Base-by-base conservation (phyloP, 1,139 yeast genomes). In the Tardiomyces depauwii region DNA sequence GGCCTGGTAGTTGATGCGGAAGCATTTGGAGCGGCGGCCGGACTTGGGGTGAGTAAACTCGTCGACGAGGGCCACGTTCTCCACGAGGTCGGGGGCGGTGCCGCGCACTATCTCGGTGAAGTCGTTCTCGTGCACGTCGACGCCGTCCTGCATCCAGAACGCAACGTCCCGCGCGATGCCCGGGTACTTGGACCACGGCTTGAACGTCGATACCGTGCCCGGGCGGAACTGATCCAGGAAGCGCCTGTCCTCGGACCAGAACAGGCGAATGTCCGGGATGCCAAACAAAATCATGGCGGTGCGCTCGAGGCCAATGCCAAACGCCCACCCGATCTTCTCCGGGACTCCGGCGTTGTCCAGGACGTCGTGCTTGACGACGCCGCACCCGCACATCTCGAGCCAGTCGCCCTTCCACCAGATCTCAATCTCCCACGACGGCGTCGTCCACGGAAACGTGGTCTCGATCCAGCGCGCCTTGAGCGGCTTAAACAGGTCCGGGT, bases 331-430 rank as follows among this genome's bases (percentile, higher is more conserved):
- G 46, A 87, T 77, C 47, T 77, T 73, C 45, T 72, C 66, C 10
- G 58, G 53, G 44, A 82, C 70, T 0, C 86, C 93, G 1, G 96
- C 76, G 53, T 82, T 83, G 33, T 77, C 67, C 43, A 88, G 69
- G 0, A 91, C 94, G 44, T 78, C 78, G 55, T 87, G 85, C 56
- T 78, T 80, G 2, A 88, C 95, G 43, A 91, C 74, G 23, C 99
- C 99, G 64, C 95, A 86, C 1, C 99, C 99, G 60, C 96, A 87
- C 63, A 95, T 81, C 67, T 91, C 99, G 40, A 91, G 72, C 98
- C 98, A 93, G 55, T 89, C 95, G 40, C 94, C 95, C 62, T 89
- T 86, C 97, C 97, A 93, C 93, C 95, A 89, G 5, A 91, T 95
- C 65, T 91, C 99, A 55, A 93, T 87, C 60, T 91, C 97, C 91